Conservation (phyloP, 805 yeast species). For the Spathaspora passalidarum region DNA sequence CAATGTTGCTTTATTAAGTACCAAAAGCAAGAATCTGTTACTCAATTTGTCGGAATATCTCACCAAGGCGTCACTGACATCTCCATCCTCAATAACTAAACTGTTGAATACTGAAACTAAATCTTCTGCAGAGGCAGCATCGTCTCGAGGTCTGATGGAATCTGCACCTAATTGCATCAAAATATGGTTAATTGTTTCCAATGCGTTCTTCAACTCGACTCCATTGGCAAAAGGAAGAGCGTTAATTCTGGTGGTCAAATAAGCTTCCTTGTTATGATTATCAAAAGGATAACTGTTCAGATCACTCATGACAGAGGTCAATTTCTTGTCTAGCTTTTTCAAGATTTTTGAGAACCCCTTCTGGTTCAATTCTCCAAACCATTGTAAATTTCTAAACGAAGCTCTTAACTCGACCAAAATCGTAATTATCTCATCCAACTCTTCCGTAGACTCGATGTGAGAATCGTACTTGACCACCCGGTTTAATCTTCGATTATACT, state of each 20-base stretch:
- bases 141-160: slow-evolving; percentile 6
- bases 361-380: slow-evolving; percentile 92
- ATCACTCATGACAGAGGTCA: slow-evolving; percentile 18
- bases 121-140: slow-evolving; percentile 10
- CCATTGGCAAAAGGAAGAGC: slow-evolving; percentile 80
- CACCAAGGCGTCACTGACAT: slow-evolving; percentile 35
- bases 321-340: slow-evolving; percentile 85
- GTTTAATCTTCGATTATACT: slow-evolving; percentile 65
- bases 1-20: slow-evolving; percentile 64
- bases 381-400: slow-evolving; percentile 76
- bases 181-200: slow-evolving; percentile 51
- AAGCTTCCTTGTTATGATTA: slow-evolving; percentile 34
- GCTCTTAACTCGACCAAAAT: slow-evolving; percentile 75
- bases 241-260: slow-evolving; percentile 60
- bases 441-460: slow-evolving; percentile 34
- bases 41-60: slow-evolving; percentile 41
- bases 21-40: slow-evolving; percentile 52
- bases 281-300: slow-evolving; percentile 8
- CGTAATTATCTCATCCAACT: slow-evolving; percentile 38
- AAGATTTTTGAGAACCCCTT: slow-evolving; percentile 86
- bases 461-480: background rate
- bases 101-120: slow-evolving; percentile 19
- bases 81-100: slow-evolving; percentile 38
- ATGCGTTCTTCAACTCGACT: slow-evolving; percentile 49
- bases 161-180: slow-evolving; percentile 49